These are phyloP conservation scores for Mycena vitilis DNA, from an alignment of 768 basidiomycete species.

Conservation along the genomic window DNA sequence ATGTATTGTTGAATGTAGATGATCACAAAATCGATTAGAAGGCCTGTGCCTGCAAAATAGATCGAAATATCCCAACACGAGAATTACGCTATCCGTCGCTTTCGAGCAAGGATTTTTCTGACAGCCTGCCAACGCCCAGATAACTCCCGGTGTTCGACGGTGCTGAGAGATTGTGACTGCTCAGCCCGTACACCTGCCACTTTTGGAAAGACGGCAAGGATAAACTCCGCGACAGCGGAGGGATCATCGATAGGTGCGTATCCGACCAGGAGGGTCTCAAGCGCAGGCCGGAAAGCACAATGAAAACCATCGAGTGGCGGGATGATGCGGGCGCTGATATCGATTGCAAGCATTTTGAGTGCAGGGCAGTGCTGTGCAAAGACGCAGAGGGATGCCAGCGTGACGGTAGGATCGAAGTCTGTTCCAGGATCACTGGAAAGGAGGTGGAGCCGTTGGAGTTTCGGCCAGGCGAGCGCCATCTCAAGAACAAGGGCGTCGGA, in stretches of 20 bases:
- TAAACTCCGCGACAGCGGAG: not conserved
- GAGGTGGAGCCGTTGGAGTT: not conserved
- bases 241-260: not conserved
- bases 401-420: not conserved
- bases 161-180: too few relatives aligned
- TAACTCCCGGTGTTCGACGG: too few relatives aligned
- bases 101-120: too few relatives aligned
- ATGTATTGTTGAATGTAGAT: too few relatives aligned
- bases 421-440: not conserved
- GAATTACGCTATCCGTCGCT: too few relatives aligned
- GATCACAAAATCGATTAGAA: too few relatives aligned
- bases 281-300: not conserved
- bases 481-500: not conserved
- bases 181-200: not conserved
- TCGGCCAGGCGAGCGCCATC: constrained; percentile 10
- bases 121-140: too few relatives aligned
- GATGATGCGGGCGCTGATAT: not conserved
- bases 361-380: constrained; percentile 10
- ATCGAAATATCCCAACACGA: too few relatives aligned
- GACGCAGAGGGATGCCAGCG: not conserved
- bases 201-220: not conserved
- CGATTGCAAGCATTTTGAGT: not conserved
- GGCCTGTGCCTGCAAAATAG: too few relatives aligned
- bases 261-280: not conserved
- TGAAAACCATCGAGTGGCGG: not conserved